These are phyloP conservation scores for Agrocybe praecox DNA, from an alignment of 768 basidiomycete genomes.

Conservation along the genomic window DNA sequence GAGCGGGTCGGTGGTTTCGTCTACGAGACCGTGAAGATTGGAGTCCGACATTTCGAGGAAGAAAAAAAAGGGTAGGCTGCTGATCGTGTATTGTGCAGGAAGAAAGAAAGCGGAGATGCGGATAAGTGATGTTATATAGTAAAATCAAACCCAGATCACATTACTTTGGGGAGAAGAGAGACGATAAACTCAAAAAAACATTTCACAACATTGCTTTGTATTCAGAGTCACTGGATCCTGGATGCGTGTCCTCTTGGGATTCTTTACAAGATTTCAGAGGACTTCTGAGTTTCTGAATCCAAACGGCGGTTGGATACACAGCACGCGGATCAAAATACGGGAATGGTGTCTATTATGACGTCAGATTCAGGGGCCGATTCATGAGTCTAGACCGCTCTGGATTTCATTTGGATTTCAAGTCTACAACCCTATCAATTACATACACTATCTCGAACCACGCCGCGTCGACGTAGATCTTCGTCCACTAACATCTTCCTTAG, in stretches of 20 bases:
- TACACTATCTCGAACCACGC: slow-evolving; percentile 24
- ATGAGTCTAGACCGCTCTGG: slow-evolving; percentile 16
- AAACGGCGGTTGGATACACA: not conserved
- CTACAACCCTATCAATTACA: slow-evolving; percentile 2
- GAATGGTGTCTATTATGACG: slow-evolving; percentile 16
- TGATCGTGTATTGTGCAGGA: slow-evolving; percentile 15
- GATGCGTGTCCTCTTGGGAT: too few species aligned
- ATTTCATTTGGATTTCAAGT: slow-evolving; percentile 11
- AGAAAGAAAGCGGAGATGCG: slow-evolving; percentile 4
- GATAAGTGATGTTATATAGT: slow-evolving; percentile 17
- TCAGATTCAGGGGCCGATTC: slow-evolving; percentile 15
- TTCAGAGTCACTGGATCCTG: too few species aligned
- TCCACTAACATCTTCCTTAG: slow-evolving; percentile 50
- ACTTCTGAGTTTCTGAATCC: not conserved
- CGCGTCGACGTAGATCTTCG: slow-evolving; percentile 36
- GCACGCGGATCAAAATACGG: not conserved
- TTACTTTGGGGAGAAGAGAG: slow-evolving; percentile 6
- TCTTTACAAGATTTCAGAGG: not conserved
- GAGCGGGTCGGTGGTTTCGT: slow-evolving; percentile 40
- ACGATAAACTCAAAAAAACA: not conserved
- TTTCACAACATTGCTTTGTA: not conserved
- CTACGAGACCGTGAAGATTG: slow-evolving; percentile 16
- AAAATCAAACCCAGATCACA: slow-evolving; percentile 16
- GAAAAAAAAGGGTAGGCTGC: slow-evolving; percentile 6
- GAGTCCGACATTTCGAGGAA: slow-evolving; percentile 15